Evolutionary conservation across 169 alveolate species (phyloP), one percentile per base, ranked within the genome.

Genomic region (Eimeria necatrix): DNA sequence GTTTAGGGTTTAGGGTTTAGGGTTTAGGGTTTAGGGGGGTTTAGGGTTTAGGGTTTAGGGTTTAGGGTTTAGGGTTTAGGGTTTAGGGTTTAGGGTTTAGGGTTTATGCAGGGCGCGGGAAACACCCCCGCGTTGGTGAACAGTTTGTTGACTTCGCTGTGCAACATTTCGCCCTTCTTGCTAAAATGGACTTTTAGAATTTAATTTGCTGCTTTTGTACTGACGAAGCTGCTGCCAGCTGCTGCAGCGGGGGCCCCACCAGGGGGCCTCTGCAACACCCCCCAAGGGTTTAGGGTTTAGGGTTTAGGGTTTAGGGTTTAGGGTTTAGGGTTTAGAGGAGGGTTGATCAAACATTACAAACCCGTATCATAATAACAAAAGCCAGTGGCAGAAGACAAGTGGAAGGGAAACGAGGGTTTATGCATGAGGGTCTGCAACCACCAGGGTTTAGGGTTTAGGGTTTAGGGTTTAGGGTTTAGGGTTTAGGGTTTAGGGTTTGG

Each of bases 101-200:
- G 14, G 81, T 71, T 48, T 71, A 26, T 71, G 85, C 32, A 10
- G 85, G 85, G 24, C 85, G 56, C n/a, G 85, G 32, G 56, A 53
- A 49, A 2, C 56, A 74, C 56, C 85, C 22, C 59, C 85, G 85
- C 85, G 85, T 26, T 49, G 41, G 51, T 32, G 14, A 26, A 32
- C 4, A 71, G 14, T 71, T 48, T 61, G 12, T 4, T 24, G 73
- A 20, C 16, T 61, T 68, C 26, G 32, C 2, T 68, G 78, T n/a
- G n/a, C 6, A 10, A 3, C 32, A 18, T 61, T 61, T 61, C 4
- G 73, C n/a, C 4, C 4, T 61, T 10, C n/a, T 10, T 10, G 12
- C n/a, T 61, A 18, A 61, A 12, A 61, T 61, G 12, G 73, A 18
- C n/a, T 61, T 61, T n/a, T n/a, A n/a, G n/a, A n/a, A n/a, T n/a